Conservation (phyloP, 306 rosid genomes). For the Sphenostylis stenocarpa region DNA sequence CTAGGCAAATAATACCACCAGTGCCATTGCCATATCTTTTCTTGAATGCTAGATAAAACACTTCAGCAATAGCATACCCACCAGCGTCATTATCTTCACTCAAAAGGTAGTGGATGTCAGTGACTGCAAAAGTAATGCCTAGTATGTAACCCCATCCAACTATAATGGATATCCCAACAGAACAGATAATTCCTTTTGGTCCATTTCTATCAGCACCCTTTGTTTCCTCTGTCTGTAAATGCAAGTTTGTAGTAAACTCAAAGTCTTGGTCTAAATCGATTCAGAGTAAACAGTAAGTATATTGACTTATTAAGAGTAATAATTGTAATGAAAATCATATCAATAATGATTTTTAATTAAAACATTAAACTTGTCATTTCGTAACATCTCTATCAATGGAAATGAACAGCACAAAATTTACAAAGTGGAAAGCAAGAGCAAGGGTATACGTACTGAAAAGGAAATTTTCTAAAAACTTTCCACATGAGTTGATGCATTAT, state of each 20-base stretch:
- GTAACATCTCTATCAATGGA: background rate
- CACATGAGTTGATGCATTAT: background rate
- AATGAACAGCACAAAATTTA: background rate
- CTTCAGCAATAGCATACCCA: constrained; percentile 94
- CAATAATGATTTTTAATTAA: no score
- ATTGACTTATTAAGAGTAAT: no score
- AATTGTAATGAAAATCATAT: no score
- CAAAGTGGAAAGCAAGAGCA: background rate
- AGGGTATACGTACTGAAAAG: background rate
- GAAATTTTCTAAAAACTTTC: background rate
- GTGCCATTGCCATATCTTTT: constrained; percentile 77
- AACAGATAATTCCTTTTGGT: constrained; percentile 87
- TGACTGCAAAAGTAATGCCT: constrained; percentile 82
- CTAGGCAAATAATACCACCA: constrained; percentile 90
- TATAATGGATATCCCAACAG: constrained; percentile 78
- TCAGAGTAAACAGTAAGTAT: no score
- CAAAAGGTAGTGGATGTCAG: constrained; percentile 72
- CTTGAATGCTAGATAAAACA: constrained; percentile 80
- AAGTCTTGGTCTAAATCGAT: background rate
- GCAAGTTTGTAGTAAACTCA: constrained; percentile 22
- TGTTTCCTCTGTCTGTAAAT: constrained; percentile 89
- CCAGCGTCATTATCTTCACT: constrained; percentile 78
- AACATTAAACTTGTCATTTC: background rate
- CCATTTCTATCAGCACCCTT: constrained; percentile 82
- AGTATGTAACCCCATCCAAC: constrained; percentile 86